Percentiles rank a stretch among this genome's conserved stretches.
These are phyloP conservation scores for Stramenopiles sp. DNA, from an alignment of 352 stramenopile species.

Conservation along the genomic window DNA sequence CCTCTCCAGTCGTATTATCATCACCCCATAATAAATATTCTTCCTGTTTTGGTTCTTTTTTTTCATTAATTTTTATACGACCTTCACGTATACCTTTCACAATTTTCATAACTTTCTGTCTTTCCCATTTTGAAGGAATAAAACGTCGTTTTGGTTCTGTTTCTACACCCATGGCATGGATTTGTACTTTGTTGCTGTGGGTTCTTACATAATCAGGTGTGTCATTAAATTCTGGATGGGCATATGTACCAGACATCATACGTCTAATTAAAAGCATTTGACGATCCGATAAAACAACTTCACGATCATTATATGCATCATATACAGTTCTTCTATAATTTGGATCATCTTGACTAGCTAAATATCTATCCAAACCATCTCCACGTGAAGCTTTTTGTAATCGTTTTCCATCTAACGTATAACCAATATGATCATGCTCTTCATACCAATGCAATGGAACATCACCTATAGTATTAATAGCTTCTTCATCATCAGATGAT, in stretches of 20 bases:
- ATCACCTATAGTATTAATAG: conserved; percentile 86
- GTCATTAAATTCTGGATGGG: conserved; percentile 68
- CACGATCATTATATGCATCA: conserved; percentile 92
- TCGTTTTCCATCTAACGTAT: conserved; percentile 86
- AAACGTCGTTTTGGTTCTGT: conserved; percentile 75
- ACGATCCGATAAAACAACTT: conserved; percentile 81
- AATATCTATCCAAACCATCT: conserved; percentile 57
- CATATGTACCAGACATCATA: conserved; percentile 75
- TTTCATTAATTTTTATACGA: conserved; percentile 50
- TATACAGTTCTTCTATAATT: conserved; percentile 90
- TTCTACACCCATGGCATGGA: conserved; percentile 59
- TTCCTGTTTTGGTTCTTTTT: conserved; percentile 17
- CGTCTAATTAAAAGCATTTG: conserved; percentile 93
- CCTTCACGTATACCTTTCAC: conserved; percentile 88
- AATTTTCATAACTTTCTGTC: conserved; percentile 63
- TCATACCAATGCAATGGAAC: conserved; percentile 99
- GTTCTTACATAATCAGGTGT: conserved; percentile 67
- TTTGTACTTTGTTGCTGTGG: conserved; percentile 58
- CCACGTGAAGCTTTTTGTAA: conserved; percentile 71
- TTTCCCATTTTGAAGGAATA: conserved; percentile 84
- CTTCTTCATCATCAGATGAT: conserved; percentile 92
- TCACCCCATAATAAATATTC: conserved; percentile 41
- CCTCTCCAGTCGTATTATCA: conserved; percentile 28
- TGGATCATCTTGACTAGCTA: conserved; percentile 40
- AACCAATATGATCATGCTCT: conserved; percentile 98